Evolutionary conservation across 2,329 filamentous ascomycete genomes (phyloP).

Genomic region (Grosmannia serpens): DNA sequence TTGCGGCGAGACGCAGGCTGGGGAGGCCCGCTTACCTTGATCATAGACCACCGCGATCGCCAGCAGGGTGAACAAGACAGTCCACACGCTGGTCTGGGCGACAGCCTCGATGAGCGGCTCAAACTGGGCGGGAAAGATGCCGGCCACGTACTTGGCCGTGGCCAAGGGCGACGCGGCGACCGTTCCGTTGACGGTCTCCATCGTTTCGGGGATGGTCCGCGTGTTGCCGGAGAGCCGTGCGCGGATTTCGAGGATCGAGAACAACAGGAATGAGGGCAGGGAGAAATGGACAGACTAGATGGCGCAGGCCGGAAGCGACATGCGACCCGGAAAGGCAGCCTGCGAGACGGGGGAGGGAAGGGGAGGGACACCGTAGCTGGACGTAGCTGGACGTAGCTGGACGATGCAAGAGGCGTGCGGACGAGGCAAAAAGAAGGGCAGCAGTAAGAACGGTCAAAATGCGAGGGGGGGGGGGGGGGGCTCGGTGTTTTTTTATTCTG

Average conservation of each 20-base stretch:
- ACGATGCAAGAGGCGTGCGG: neutral
- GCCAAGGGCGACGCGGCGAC: slow-evolving; percentile 57
- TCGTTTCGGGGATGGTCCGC: neutral
- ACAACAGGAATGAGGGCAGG: neutral
- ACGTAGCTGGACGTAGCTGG: no score
- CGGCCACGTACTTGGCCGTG: slow-evolving; percentile 37
- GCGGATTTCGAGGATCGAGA: neutral
- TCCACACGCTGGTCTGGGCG: slow-evolving; percentile 46
- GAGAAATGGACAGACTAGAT: neutral
- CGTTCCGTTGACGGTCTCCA: slow-evolving; percentile 42
- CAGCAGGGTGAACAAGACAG: slow-evolving; percentile 58
- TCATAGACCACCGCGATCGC: slow-evolving; percentile 70
- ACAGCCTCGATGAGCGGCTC: slow-evolving; percentile 43
- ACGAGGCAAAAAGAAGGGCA: neutral
- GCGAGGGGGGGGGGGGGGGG: neutral
- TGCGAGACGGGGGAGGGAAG: neutral
- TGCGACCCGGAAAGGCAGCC: neutral
- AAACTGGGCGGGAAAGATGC: slow-evolving; percentile 42
- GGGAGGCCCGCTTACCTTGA: slow-evolving; percentile 51
- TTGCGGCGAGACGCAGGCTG: slow-evolving; percentile 21
- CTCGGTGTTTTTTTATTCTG: neutral
- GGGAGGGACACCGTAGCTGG: neutral
- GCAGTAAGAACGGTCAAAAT: neutral
- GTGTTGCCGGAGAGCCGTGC: neutral
- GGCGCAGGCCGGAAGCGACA: neutral